Conservation (phyloP, 176 grass and related monocot species). For the Musa schizocarpa region DNA sequence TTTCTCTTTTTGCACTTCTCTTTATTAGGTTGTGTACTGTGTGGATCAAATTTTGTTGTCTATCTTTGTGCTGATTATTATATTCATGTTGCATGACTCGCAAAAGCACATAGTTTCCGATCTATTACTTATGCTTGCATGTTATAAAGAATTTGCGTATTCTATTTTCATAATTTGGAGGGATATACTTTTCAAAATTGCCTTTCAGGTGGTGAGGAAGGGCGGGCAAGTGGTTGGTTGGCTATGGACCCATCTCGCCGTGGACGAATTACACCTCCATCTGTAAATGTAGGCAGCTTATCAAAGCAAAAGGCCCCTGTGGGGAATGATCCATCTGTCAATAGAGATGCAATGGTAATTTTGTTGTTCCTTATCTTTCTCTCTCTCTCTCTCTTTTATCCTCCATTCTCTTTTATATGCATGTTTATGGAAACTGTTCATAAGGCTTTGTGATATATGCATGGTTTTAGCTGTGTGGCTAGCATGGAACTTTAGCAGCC, state of each 20-base stretch:
- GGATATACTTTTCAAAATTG: background rate
- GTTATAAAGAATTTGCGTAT: background rate
- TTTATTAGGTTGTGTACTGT: background rate
- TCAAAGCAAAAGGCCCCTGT: constrained; percentile 81
- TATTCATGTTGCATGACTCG: background rate
- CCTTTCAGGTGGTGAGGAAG: constrained; percentile 59
- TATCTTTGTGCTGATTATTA: background rate
- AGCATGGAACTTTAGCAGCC: too few species aligned
- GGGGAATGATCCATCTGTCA: constrained; percentile 47
- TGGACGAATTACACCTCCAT: constrained; percentile 39
- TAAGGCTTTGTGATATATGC: too few species aligned
- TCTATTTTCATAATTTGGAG: background rate
- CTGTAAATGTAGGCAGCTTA: constrained; percentile 36
- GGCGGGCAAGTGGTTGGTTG: constrained; percentile 76
- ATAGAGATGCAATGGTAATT: constrained; percentile 52
- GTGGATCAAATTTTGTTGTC: background rate
- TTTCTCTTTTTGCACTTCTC: background rate
- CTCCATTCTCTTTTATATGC: background rate
- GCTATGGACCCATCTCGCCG: constrained; percentile 47
- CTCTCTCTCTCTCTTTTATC: background rate
- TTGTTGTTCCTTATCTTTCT: background rate
- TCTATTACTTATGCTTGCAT: background rate
- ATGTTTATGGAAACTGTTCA: background rate
- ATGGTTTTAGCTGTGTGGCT: too few species aligned
- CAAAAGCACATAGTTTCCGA: background rate